Conservation (phyloP, 805 yeast species). For the Hanseniaspora valbyensis region DNA sequence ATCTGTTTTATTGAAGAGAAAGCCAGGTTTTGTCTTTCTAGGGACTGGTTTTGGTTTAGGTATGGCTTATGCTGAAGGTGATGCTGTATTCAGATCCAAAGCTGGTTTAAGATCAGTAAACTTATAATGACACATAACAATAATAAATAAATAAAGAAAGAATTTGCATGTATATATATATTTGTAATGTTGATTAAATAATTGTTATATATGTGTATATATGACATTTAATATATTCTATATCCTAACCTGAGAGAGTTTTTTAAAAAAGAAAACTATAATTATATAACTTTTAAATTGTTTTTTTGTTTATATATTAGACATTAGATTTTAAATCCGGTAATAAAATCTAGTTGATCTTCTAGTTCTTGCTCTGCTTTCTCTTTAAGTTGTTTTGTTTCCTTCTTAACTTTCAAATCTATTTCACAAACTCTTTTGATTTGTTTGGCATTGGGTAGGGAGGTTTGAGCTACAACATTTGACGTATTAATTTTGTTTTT, state of each 20-base stretch:
- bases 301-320: neutral
- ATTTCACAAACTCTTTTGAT: constrained; percentile 18
- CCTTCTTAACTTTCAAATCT: constrained; percentile 25
- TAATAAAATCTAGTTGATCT: constrained; percentile 28
- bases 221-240: neutral
- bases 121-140: constrained; percentile 39
- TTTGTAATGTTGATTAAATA: neutral
- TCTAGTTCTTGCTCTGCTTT: constrained; percentile 25
- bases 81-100: constrained; percentile 80
- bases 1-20: constrained; percentile 78
- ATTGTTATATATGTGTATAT: neutral
- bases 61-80: constrained; percentile 96
- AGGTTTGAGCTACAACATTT: constrained; percentile 1
- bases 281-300: too few relatives aligned
- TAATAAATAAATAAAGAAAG: neutral
- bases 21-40: constrained; percentile 95
- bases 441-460: neutral
- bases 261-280: neutral
- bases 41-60: constrained; percentile 97
- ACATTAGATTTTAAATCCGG: constrained; percentile 26
- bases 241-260: neutral
- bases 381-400: constrained; percentile 21
- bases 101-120: constrained; percentile 68
- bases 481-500: constrained; percentile 6
- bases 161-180: neutral